Conservation (phyloP, 2,329 filamentous ascomycete genomes). For the Cyphellophora attinorum region DNA sequence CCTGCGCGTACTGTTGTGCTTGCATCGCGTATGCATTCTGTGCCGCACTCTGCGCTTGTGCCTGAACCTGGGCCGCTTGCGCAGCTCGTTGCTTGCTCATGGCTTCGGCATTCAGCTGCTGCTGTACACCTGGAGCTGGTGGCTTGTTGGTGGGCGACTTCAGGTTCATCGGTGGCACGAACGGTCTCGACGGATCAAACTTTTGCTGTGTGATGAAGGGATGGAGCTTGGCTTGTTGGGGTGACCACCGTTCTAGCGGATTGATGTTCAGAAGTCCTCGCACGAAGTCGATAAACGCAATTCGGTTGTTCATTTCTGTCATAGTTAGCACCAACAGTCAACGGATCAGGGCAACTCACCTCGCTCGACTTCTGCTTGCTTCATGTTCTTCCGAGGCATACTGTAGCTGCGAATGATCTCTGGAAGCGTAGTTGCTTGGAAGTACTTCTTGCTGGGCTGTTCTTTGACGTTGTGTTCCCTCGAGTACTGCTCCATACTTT, state of each 20-base stretch:
- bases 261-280: constrained; percentile 88
- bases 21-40: constrained; percentile 61
- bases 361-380: constrained; percentile 89
- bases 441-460: constrained; percentile 99
- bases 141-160: constrained; percentile 83
- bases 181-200: constrained; percentile 68
- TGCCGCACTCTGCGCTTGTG: constrained; percentile 33
- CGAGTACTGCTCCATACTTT: constrained; percentile 97
- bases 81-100: constrained; percentile 80
- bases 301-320: constrained; percentile 93
- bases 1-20: constrained; percentile 45
- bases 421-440: constrained; percentile 83
- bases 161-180: constrained; percentile 93
- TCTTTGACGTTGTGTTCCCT: constrained; percentile 93
- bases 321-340: constrained; percentile 14
- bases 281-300: constrained; percentile 97
- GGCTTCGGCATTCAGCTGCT: constrained; percentile 90
- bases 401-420: constrained; percentile 97
- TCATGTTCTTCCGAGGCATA: constrained; percentile 99
- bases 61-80: constrained; percentile 40
- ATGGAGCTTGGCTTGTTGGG: constrained; percentile 92
- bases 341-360: constrained; percentile 54
- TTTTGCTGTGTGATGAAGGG: constrained; percentile 98
- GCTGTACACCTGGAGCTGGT: constrained; percentile 83
- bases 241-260: constrained; percentile 92